A percentile compares a stretch with the other conserved stretches of the same genome.
Evolutionary conservation across 83 land plant genomes (phyloP).

Genomic region (Picea abies): DNA sequence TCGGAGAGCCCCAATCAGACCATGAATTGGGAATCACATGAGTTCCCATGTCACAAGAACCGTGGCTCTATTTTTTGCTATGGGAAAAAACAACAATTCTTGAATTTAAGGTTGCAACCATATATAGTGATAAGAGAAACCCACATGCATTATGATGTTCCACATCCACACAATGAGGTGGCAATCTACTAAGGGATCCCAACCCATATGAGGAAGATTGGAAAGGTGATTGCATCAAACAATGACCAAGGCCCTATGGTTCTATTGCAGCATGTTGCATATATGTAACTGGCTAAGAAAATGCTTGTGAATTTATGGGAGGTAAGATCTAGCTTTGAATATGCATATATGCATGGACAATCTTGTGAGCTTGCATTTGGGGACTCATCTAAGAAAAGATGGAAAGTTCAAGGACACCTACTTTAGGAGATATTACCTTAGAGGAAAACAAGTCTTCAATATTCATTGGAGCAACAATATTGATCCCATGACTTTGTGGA

Average conservation of each 20-base stretch:
- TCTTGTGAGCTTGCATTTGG: conserved; percentile 28
- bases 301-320: conserved; percentile 44
- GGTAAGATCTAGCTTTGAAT: conserved; percentile 51
- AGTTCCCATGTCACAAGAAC: conserved; percentile 35
- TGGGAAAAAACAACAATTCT: conserved; percentile 34
- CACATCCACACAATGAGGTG: conserved; percentile 50
- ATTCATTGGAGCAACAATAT: conserved; percentile 51
- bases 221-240: no score
- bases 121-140: conserved; percentile 45
- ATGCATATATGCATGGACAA: conserved; percentile 39
- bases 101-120: conserved; percentile 17
- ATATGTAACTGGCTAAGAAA: conserved; percentile 26
- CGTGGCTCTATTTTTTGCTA: conserved; percentile 56
- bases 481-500: no score
- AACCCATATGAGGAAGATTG: no score
- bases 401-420: conserved; percentile 20
- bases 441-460: conserved; percentile 73
- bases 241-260: conserved; percentile 32
- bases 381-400: conserved; percentile 32
- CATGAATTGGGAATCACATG: not conserved
- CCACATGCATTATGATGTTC: no score
- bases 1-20: no score
- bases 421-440: conserved; percentile 55
- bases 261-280: conserved; percentile 14
- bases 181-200: conserved; percentile 25